Evolutionary conservation across 176 grass and related monocot genomes (phyloP), one percentile per base, ranked within the genome.

Genomic region (Coix lacrymajobi): DNA sequence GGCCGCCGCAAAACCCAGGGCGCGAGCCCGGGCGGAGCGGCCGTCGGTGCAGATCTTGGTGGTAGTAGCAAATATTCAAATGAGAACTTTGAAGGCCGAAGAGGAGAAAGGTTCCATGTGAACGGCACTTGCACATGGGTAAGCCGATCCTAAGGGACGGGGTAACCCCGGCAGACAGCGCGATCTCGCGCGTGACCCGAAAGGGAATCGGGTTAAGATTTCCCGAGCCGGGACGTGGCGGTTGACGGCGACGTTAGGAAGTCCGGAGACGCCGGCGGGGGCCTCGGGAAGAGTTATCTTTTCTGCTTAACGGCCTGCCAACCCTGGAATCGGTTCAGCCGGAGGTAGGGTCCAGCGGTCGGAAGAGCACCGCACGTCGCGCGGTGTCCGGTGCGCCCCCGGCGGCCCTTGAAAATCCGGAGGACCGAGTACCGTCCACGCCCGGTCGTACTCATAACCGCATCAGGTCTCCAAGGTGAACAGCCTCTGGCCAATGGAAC

Each of bases 391-490:
- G 83, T 89, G 89, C 86, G 65, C 92, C 83, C 89, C 80, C 31
- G 73, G 73, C 73, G 49, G 73, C 51, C 60, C 77, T 16, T 85
- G 74, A 85, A 85, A 78, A 71, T 78, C 75, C 65, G 74, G 74
- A 85, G 63, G 83, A 85, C 83, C 65, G 75, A 78, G 63, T 86
- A 76, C 76, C 76, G 64, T 79, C 73, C 86, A 88, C 86, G 52
- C 78, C 80, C 64, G 82, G 78, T 86, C 90, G 78, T 92, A 92
- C 90, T 92, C 90, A 92, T 92, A 92, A 92, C 90, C 91, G 87
- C 91, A 90, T 93, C 87, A 93, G 87, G 84, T 92, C 91, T 92
- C 87, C 83, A 89, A 92, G 90, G 90, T 92, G 90, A 86, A 92
- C 83, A 89, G 25, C 90, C 90, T 92, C 84, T 93, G 65, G 91